Evolutionary conservation across 1,284 basidiomycete genomes (phyloP).

Genomic region (Rhodotorula sp.): DNA sequence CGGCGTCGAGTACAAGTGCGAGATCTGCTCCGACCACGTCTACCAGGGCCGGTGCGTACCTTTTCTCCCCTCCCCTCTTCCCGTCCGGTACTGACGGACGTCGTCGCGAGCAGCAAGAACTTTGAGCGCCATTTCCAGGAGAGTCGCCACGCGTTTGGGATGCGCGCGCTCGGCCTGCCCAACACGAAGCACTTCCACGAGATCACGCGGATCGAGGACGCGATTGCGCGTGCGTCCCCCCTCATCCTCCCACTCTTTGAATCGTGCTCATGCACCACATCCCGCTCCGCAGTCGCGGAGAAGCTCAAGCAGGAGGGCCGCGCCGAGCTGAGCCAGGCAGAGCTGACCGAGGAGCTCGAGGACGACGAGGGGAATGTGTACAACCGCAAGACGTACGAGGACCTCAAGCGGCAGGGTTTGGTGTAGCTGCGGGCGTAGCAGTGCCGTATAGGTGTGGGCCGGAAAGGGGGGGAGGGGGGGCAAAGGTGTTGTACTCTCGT

Average conservation of each 20-base stretch:
- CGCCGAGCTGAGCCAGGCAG: constrained; percentile 83
- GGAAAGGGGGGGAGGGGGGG: not conserved
- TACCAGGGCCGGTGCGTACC: constrained; percentile 81
- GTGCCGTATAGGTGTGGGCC: not conserved
- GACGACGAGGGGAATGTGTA: constrained; percentile 97
- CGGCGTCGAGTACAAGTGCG: constrained; percentile 95
- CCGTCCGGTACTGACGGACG: not conserved
- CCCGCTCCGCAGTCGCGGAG: constrained; percentile 71
- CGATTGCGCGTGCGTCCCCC: constrained; percentile 72
- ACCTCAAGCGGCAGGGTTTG: constrained; percentile 85
- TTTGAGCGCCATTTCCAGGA: constrained; percentile 94
- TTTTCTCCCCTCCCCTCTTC: not conserved
- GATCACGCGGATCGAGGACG: constrained; percentile 96
- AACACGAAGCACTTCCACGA: constrained; percentile 99
- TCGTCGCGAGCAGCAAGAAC: constrained; percentile 68
- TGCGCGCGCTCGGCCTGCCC: constrained; percentile 94
- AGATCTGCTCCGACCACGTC: constrained; percentile 94
- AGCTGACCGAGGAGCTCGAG: constrained; percentile 94
- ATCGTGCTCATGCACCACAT: not conserved
- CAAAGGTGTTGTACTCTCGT: not conserved
- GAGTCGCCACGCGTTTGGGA: constrained; percentile 94
- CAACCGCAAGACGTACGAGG: constrained; percentile 70
- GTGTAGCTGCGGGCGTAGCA: constrained; percentile 53
- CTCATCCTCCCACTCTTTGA: not conserved
- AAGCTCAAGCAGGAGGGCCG: constrained; percentile 91